phyloP scores from a whole-genome alignment of 176 grass and related monocot species.

The maize (Zea mays) region Zm-B73-REFERENCE-NAM-5.0 NC_050101.1:30207501-30208000 shows the following conservation, averaged over 20 bases:
- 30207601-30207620: background rate
- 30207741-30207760: background rate
- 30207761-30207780: background rate
- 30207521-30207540: background rate
- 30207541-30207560: background rate
- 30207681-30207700: background rate
- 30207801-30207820: background rate
- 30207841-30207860: too few species aligned
- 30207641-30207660: background rate
- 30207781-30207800: background rate
- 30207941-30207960: too few species aligned
- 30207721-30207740: constrained; percentile 2
- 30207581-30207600: background rate
- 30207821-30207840: too few species aligned
- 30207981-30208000: too few species aligned
- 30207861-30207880: too few species aligned
- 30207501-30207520: background rate
- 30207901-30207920: too few species aligned
- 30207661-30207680: background rate
- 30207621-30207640: background rate
- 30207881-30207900: too few species aligned
- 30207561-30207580: background rate
- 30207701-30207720: background rate
- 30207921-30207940: too few species aligned
- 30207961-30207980: background rate